Conservation (phyloP, 202 grass and related monocot species). For the Hordeum pubiflorum region DNA sequence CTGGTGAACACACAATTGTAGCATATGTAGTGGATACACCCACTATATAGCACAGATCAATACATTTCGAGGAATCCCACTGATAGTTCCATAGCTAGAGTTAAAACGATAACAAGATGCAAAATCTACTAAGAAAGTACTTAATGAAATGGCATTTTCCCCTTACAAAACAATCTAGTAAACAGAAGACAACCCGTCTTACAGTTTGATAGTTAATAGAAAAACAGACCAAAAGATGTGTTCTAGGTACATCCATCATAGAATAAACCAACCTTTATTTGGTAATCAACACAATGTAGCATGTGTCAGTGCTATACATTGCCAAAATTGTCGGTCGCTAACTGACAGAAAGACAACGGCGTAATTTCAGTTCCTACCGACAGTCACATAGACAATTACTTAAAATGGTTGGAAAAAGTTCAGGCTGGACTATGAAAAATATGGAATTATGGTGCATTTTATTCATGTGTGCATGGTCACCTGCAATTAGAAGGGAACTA, state of each 20-base stretch:
- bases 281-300: conserved; percentile 6
- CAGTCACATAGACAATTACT: neutral
- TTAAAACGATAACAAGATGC: neutral
- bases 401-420: neutral
- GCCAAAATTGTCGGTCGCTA: neutral
- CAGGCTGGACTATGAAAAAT: neutral
- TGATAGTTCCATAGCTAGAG: neutral
- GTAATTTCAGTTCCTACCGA: neutral
- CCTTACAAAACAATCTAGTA: neutral
- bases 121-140: too few relatives aligned
- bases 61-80: neutral
- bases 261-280: neutral
- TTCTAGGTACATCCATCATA: neutral
- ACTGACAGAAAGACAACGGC: neutral
- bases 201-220: neutral
- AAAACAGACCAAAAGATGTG: neutral
- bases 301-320: neutral
- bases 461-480: neutral
- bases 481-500: neutral
- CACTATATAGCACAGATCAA: neutral
- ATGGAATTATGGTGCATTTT: neutral
- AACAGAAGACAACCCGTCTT: neutral
- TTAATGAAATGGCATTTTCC: neutral
- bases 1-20: neutral
- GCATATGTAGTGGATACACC: neutral